phyloP scores from a whole-genome alignment of 495 filamentous ascomycete species.

The Recurvomyces mirabilis region DNA sequence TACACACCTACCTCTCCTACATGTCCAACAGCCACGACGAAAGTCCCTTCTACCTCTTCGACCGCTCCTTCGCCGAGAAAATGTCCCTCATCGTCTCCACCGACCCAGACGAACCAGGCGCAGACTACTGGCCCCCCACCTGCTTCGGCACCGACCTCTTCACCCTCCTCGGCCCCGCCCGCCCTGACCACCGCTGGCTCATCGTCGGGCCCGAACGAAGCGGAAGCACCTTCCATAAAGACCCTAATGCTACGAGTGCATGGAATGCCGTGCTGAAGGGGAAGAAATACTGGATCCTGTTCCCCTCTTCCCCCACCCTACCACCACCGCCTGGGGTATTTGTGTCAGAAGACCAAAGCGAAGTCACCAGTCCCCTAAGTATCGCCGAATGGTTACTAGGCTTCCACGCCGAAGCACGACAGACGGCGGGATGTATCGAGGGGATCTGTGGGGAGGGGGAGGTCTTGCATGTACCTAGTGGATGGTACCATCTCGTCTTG shows the following conservation, averaged over 20 bases:
- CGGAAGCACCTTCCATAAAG: slow-evolving; percentile 93
- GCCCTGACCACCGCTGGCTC: slow-evolving; percentile 86
- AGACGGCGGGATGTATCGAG: slow-evolving; percentile 67
- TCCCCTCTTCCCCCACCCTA: slow-evolving; percentile 53
- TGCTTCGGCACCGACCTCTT: slow-evolving; percentile 90
- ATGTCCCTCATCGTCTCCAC: slow-evolving; percentile 58
- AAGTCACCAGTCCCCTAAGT: slow-evolving; percentile 87
- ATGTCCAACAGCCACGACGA: slow-evolving; percentile 77
- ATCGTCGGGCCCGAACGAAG: slow-evolving; percentile 84
- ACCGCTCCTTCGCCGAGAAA: slow-evolving; percentile 76
- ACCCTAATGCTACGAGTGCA: slow-evolving; percentile 65
- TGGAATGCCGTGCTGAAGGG: slow-evolving; percentile 94
- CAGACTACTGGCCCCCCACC: slow-evolving; percentile 69
- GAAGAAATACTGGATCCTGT: slow-evolving; percentile 98
- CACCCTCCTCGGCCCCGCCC: slow-evolving; percentile 60
- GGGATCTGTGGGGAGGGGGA: slow-evolving; percentile 81
- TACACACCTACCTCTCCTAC: slow-evolving; percentile 70
- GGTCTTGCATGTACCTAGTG: slow-evolving; percentile 81
- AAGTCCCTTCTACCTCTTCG: slow-evolving; percentile 87
- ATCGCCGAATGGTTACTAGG: slow-evolving; percentile 91
- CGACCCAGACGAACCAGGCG: slow-evolving; percentile 32
- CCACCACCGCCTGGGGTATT: slow-evolving; percentile 77
- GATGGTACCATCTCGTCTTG: slow-evolving; percentile 96
- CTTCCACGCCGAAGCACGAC: slow-evolving; percentile 81
- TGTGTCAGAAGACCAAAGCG: slow-evolving; percentile 82